Conservation (phyloP, 2,329 filamentous ascomycete species). For the Magnaporthales sp. region DNA sequence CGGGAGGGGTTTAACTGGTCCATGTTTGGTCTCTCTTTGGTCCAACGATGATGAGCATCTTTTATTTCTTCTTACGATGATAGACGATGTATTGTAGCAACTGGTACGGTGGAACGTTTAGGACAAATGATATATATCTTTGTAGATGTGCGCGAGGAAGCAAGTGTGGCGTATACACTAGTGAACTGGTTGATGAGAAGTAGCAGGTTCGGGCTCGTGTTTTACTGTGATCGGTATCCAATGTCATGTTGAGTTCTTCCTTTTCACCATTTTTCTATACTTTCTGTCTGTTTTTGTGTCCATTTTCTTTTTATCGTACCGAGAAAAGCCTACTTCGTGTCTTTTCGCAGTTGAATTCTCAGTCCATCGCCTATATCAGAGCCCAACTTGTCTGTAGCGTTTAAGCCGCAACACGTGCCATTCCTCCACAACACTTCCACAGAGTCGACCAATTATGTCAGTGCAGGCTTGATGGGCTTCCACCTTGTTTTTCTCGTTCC, state of each 20-base stretch:
- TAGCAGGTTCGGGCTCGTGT: not conserved
- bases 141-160: not conserved
- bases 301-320: no score
- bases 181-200: not conserved
- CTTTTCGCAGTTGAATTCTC: not conserved
- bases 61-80: not conserved
- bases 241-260: not conserved
- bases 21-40: not conserved
- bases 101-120: not conserved
- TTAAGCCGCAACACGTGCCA: not conserved
- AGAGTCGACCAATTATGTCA: not conserved
- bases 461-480: no score
- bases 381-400: not conserved
- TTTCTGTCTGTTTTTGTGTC: no score
- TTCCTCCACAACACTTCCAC: not conserved
- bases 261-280: no score
- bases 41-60: not conserved
- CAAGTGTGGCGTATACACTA: not conserved
- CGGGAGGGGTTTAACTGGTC: not conserved
- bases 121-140: not conserved
- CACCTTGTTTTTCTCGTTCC: no score
- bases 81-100: conserved; percentile 1
- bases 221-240: not conserved
- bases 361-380: not conserved
- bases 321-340: not conserved